Conservation (phyloP, 1,139 yeast genomes). For the Yamadazyma membranifaciens region DNA sequence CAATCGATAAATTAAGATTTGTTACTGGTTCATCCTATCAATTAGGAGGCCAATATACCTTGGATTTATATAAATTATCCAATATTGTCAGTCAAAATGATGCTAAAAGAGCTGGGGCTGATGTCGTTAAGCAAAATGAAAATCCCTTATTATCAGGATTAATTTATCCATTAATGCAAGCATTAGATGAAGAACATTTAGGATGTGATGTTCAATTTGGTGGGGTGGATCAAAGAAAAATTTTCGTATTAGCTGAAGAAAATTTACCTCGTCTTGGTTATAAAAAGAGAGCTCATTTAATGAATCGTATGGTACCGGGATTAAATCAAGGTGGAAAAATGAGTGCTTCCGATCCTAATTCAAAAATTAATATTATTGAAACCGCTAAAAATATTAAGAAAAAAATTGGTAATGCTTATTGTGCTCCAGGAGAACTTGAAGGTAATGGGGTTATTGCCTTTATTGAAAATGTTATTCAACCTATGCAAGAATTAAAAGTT, state of each 20-base stretch:
- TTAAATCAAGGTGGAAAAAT: constrained; percentile 95
- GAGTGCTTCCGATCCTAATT: constrained; percentile 99
- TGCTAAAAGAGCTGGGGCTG: constrained; percentile 99
- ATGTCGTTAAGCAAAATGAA: constrained; percentile 95
- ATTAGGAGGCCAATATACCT: constrained; percentile 67
- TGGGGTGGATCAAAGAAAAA: constrained; percentile 98
- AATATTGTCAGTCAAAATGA: constrained; percentile 89
- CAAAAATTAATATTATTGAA: constrained; percentile 90
- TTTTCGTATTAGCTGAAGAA: constrained; percentile 96
- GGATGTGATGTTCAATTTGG: constrained; percentile 95
- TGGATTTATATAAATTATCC: constrained; percentile 84
- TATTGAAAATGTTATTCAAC: constrained; percentile 78
- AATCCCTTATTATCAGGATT: constrained; percentile 92
- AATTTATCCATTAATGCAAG: constrained; percentile 98
- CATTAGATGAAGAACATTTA: constrained; percentile 90
- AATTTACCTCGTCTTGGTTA: constrained; percentile 83
- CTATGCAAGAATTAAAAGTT: constrained; percentile 74
- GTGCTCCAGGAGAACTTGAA: constrained; percentile 91
- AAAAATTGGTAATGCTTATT: constrained; percentile 89
- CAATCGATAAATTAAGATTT: constrained; percentile 82
- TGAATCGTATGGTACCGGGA: constrained; percentile 99
- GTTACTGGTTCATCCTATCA: constrained; percentile 90
- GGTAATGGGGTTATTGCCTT: constrained; percentile 91
- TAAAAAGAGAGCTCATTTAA: constrained; percentile 95
- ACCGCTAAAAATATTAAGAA: constrained; percentile 84